Percentiles rank a stretch among this genome's conserved stretches.
phyloP scores from a whole-genome alignment of 345 rosid genomes.

The Capsella bursapastoris region DNA sequence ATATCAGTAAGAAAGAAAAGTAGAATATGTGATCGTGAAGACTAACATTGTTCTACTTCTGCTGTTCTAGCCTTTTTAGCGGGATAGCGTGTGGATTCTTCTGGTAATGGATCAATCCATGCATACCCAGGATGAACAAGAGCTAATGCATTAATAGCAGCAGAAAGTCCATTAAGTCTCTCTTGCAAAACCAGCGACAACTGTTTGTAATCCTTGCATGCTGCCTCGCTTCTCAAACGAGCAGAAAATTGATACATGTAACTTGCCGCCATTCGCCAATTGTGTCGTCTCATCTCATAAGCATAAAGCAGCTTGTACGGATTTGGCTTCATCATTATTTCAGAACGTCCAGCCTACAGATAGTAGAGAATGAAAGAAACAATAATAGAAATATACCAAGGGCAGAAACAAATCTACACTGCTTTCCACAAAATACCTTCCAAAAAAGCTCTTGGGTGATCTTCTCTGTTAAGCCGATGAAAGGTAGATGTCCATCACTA shows the following conservation, averaged over 20 bases:
- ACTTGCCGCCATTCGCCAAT: slow-evolving; percentile 92
- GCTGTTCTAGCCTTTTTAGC: slow-evolving; percentile 74
- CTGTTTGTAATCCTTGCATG: slow-evolving; percentile 62
- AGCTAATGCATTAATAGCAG: slow-evolving; percentile 84
- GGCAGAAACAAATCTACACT: slow-evolving; percentile 21
- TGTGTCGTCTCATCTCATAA: slow-evolving; percentile 88
- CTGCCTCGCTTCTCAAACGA: slow-evolving; percentile 73
- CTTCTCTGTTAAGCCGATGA: slow-evolving; percentile 84
- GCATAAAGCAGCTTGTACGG: slow-evolving; percentile 93
- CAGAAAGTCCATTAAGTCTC: slow-evolving; percentile 88
- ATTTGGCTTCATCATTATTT: slow-evolving; percentile 71
- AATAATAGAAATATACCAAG: slow-evolving; percentile 23
- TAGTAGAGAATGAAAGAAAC: slow-evolving; percentile 25
- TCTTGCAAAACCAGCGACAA: slow-evolving; percentile 65
- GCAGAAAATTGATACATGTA: slow-evolving; percentile 77
- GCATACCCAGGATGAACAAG: slow-evolving; percentile 85
- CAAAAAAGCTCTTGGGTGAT: slow-evolving; percentile 90
- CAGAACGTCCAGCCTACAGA: slow-evolving; percentile 84
- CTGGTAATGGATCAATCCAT: slow-evolving; percentile 78
- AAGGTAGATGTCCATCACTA: slow-evolving; percentile 87
- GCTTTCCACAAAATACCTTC: slow-evolving; percentile 67
- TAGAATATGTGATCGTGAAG: slow-evolving; percentile 22
- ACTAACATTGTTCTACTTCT: slow-evolving; percentile 61
- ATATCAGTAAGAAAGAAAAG: slow-evolving; percentile 19
- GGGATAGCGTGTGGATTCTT: slow-evolving; percentile 57